Base-by-base conservation (phyloP, 2,329 filamentous ascomycete genomes). In the Gaeumannomyces sp. region DNA sequence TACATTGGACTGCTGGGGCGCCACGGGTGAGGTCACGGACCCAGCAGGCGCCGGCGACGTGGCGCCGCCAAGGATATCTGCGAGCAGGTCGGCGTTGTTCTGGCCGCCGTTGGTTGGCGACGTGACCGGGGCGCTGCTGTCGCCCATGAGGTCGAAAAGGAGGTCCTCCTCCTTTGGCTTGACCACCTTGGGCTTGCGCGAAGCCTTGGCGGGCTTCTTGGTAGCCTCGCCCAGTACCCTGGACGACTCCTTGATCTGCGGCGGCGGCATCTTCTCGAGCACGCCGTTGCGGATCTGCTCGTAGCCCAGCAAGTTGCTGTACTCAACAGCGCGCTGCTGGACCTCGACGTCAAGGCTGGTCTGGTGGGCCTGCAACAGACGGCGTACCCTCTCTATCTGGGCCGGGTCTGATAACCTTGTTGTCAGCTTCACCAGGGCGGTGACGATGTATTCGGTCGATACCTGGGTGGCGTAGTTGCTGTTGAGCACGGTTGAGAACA, bases 181-280 rank as follows among this genome's bases (percentile, higher is more conserved):
- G 68, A 89, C 83, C 33, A 88, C 84, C 77, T 89, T 93, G 66
- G 89, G 87, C 74, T 89, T 91, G 70, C 92, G 87, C 74, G 90
- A 92, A 61, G 85, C 81, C 72, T 89, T 87, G 75, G 85, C 89
- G 71, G 89, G 85, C 75, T 88, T 88, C 66, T 76, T 76, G 38
- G 74, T 67, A 1, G 92, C 89, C 72, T 94, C 90, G 59, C 93
- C 93, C 25, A 99, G 82, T 3, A 97, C 93, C 66, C 94, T 85
- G 64, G 95, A 94, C 75, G 96, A 92, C 75, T 99, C 95, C 69
- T 94, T 92, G 72, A 99, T 98, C 76, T 98, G 94, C 11, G 95
- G 95, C 1, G 95, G 87, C 10, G 95, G 95, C 96, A 99, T 99
- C 76, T 95, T 96, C 78, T 99, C 95, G 14, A 99, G 81, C 3